Evolutionary conservation across 2,329 filamentous ascomycete genomes (phyloP), one percentile per base, ranked within the genome.

Genomic region (Exserohilum rostratum): DNA sequence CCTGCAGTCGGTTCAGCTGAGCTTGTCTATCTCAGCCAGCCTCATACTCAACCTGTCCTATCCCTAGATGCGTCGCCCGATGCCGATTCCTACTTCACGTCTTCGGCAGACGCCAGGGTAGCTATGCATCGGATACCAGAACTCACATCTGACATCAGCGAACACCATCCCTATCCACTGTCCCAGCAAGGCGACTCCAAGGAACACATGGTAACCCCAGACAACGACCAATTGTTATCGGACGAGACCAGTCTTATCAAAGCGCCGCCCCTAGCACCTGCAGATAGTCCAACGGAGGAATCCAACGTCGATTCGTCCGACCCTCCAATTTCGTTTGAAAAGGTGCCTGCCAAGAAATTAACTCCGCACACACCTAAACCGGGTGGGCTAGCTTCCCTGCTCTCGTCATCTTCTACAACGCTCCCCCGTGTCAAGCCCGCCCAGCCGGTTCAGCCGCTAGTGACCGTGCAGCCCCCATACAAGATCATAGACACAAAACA

Each of bases 21-120:
- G 27, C 79, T 76, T 33, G 61, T 86, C 3, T 96, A 96, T 73
- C 79, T 82, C 15, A 80, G 83, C 13, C 85, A 88, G 62, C 78
- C 86, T 7, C 93, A 96, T 72, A 83, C 83, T 0, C 92, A 97
- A 64, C 93, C 93, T 0, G 80, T 97, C 11, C 79, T 98, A 2
- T 96, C 93, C 0, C 62, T 82, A 13, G 76, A 74, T 51, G 55
- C 73, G 12, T 69, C 71, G 3, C 69, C 73, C 2, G 64, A 68
- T 31, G 57, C 55, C 76, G 76, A 79, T 80, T 11, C 87, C 59
- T 96, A 92, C 68, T 79, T 93, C 60, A 93, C 92, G 0, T 95
- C 91, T 0, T 86, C 89, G 7, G 93, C 93, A 5, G 93, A 98
- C 76, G 86, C 90, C 1, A 74, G 90, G 17, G 79, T 98, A 46